phyloP scores from a whole-genome alignment of 352 stramenopile species.

The Pythium chondricola region DNA sequence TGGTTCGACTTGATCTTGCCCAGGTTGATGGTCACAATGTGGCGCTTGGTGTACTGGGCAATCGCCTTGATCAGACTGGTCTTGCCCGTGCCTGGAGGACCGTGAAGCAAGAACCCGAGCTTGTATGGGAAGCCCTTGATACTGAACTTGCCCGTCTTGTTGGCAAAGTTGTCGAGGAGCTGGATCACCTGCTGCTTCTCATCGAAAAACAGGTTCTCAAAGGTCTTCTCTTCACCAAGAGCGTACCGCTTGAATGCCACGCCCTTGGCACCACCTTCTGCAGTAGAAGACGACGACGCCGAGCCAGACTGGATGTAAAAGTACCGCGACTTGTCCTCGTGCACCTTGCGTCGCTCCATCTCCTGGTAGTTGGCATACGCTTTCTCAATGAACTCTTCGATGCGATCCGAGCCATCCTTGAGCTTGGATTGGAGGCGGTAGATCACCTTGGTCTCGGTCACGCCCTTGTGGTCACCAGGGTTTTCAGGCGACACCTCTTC shows the following conservation, averaged over 20 bases:
- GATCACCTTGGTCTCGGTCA: constrained; percentile 8
- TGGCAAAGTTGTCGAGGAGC: constrained; percentile 72
- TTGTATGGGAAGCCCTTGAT: constrained; percentile 89
- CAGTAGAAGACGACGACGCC: constrained; percentile 1
- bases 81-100: constrained; percentile 86
- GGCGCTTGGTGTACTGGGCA: constrained; percentile 64
- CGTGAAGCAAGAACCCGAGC: constrained; percentile 81
- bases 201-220: constrained; percentile 85
- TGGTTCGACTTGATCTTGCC: constrained; percentile 78
- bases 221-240: constrained; percentile 82
- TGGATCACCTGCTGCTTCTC: constrained; percentile 69
- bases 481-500: constrained; percentile 19
- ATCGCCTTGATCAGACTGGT: constrained; percentile 88
- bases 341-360: constrained; percentile 8
- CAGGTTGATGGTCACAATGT: constrained; percentile 76
- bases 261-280: constrained; percentile 10
- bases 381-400: constrained; percentile 26
- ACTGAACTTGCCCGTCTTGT: constrained; percentile 68
- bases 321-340: constrained; percentile 28
- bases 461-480: background rate
- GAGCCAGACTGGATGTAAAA: constrained; percentile 25
- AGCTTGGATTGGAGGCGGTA: constrained; percentile 17
- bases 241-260: constrained; percentile 65
- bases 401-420: constrained; percentile 20
- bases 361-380: constrained; percentile 26